Base-by-base conservation (phyloP, 2,329 filamentous ascomycete genomes). In the Trichoderma harzianum region DNA sequence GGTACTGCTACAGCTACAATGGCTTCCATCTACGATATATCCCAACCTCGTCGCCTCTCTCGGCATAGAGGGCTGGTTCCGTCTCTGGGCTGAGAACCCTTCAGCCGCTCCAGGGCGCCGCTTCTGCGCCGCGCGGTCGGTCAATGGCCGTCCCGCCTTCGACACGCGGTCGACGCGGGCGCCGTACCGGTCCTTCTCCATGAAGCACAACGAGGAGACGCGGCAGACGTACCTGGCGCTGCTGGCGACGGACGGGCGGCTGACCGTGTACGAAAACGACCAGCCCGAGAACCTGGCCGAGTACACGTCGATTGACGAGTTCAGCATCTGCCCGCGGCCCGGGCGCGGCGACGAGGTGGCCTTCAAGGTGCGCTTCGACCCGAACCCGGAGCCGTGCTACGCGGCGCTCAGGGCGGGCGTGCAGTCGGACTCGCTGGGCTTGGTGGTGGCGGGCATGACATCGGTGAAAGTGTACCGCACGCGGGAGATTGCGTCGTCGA, bases 61-160 rank as follows among this genome's bases (percentile, higher is more conserved):
- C 72, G 94, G 93, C 74, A 92, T 95, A 78, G 95, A 98, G 77
- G 93, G 95, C 78, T 91, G 91, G 80, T 94, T 97, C 84, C 93
- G 94, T 79, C 87, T 98, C 75, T 98, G 95, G 95, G 91, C 93
- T 73, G 95, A 98, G 83, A 94, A 98, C 81, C 90, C 92, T 18
- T 92, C 91, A 1, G 92, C 96, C 63, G 87, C 92, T 1, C 90
- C 91, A 0, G 94, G 94, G 36, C 90, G 92, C 36, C 91, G 95
- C 66, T 98, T 98, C 85, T 93, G 91, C 79, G 86, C 82, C 84
- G 80, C 80, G 18, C 93, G 85, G 18, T 79, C 81, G 53, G 82
- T 82, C 39, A 81, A 78, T 66, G 83, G 85, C 60, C 86, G 84
- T 57, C 84, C 86, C 3, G 86, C 87, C 12, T 89, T 87, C 64